These are phyloP conservation scores for Fusarium continuum DNA, from an alignment of 2,329 filamentous ascomycete genomes.

Conservation along the genomic window DNA sequence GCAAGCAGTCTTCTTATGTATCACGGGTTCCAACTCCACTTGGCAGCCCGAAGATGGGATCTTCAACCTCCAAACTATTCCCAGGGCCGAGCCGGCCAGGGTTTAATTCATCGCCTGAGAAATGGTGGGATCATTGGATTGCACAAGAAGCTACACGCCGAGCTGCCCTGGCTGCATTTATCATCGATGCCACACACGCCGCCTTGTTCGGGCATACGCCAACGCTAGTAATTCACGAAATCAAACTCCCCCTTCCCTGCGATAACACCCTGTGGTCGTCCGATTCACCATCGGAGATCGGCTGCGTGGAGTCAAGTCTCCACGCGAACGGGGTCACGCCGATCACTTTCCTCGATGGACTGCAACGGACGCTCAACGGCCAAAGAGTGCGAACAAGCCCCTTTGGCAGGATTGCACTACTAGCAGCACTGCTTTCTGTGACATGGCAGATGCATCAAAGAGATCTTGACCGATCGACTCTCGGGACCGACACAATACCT, in stretches of 20 bases:
- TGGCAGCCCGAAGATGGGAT: constrained; percentile 35
- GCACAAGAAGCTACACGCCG: constrained; percentile 44
- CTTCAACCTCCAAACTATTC: constrained; percentile 18
- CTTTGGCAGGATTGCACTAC: constrained; percentile 40
- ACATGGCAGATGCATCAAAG: constrained; percentile 45
- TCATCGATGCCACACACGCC: constrained; percentile 43
- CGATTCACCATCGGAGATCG: constrained; percentile 43
- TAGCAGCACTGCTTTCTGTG: constrained; percentile 40
- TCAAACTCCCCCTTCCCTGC: constrained; percentile 43
- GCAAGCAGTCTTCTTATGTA: constrained; percentile 42
- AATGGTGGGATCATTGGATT: constrained; percentile 46
- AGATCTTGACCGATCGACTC: constrained; percentile 41
- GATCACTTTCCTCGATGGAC: constrained; percentile 42
- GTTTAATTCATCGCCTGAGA: constrained; percentile 40
- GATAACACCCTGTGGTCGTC: constrained; percentile 45
- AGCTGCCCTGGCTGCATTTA: constrained; percentile 42
- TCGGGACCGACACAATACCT: constrained; percentile 39
- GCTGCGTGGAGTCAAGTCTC: constrained; percentile 44
- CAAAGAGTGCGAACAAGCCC: constrained; percentile 43
- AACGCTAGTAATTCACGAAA: constrained; percentile 44
- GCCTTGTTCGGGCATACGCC: constrained; percentile 44
- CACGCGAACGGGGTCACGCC: constrained; percentile 43
- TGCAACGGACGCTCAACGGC: constrained; percentile 41
- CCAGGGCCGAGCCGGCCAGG: constrained; percentile 17
- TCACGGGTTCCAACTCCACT: constrained; percentile 40